Evolutionary conservation across 169 alveolate species (phyloP), one percentile per base, ranked within the genome.

Genomic region (Babesia sp.): DNA sequence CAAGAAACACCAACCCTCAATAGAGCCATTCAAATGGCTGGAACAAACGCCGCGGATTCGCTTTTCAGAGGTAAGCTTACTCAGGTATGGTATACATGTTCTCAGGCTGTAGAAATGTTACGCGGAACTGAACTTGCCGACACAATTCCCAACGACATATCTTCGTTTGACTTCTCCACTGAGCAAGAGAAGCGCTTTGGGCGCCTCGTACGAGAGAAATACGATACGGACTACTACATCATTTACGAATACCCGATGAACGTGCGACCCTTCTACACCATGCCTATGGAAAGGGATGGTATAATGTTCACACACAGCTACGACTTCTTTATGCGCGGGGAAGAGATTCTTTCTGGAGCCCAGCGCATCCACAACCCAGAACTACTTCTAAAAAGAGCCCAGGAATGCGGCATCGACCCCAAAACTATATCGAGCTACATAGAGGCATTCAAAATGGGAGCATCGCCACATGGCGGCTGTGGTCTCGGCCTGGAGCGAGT

Each of bases 401-500:
- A 60, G 84, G 80, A 42, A 33, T 91, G 92, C 39, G 98, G 94
- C 46, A 91, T 95, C 54, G 95, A 93, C 79, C 94, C 93, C 29
- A 91, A 90, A 44, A 93, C 97, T 53, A 90, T 96, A 37, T 77
- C 93, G 80, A 94, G 91, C 77, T 98, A 98, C 87, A 91, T 97
- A 36, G 98, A 98, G 53, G 87, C 99, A 22, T 97, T 98, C 91
- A 92, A 91, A 71, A 92, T 91, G 76, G 99, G 99, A 31, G 97
- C 99, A 18, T 95, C 91, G 34, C 99, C 99, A 28, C 99, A 98
- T 79, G 99, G 98, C 0, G 99, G 99, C 53, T 95, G 98, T 59
- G 99, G 99, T 28, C 94, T 98, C 68, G 99, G 99, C 42, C 94
- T 98, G 58, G 99, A 98, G 83, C 94, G 99, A 64, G 99, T 98